phyloP scores from a whole-genome alignment of 495 filamentous ascomycete genomes.

The Podospora bellae-mahoneyi region DNA sequence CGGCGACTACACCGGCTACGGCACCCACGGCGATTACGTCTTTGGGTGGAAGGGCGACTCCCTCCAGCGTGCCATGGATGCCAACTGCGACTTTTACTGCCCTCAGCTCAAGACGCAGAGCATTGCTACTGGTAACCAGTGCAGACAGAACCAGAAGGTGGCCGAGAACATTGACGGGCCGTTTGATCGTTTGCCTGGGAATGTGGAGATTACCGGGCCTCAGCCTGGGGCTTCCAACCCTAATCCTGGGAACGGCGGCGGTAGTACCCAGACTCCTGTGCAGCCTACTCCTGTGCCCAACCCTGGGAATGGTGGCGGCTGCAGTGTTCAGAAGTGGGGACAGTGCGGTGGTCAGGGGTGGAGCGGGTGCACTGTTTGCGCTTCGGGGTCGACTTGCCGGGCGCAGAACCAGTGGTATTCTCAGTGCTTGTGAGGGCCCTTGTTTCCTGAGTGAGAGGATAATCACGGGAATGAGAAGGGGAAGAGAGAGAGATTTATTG shows the following conservation, averaged over 20 bases:
- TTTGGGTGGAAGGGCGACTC: conserved; percentile 44
- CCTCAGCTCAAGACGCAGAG: conserved; percentile 14
- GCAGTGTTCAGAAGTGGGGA: conserved; percentile 10
- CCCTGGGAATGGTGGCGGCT: conserved; percentile 10
- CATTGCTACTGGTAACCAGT: conserved; percentile 38
- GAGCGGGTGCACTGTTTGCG: conserved; percentile 18
- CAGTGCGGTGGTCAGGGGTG: conserved; percentile 22
- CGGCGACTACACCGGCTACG: conserved; percentile 39
- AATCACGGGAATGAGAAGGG: background rate
- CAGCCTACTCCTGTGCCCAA: background rate
- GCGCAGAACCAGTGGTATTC: conserved; percentile 40
- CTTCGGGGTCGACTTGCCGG: conserved; percentile 20
- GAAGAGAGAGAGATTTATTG: background rate
- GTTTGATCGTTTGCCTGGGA: conserved; percentile 16
- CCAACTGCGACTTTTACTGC: conserved; percentile 26
- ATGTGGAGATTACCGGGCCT: conserved; percentile 16
- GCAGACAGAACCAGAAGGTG: conserved; percentile 30
- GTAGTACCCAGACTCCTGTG: background rate
- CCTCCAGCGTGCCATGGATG: conserved; percentile 40
- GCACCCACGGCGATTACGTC: conserved; percentile 42
- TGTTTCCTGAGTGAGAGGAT: no score
- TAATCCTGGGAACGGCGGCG: conserved; percentile 4
- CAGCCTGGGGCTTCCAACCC: conserved; percentile 18
- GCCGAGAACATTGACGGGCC: conserved; percentile 41
- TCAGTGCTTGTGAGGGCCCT: conserved; percentile 46